A percentile compares a stretch with the other conserved stretches of the same genome.
phyloP scores from a whole-genome alignment of 2,329 filamentous ascomycete genomes.

The Sordariomycetes sp. region DNA sequence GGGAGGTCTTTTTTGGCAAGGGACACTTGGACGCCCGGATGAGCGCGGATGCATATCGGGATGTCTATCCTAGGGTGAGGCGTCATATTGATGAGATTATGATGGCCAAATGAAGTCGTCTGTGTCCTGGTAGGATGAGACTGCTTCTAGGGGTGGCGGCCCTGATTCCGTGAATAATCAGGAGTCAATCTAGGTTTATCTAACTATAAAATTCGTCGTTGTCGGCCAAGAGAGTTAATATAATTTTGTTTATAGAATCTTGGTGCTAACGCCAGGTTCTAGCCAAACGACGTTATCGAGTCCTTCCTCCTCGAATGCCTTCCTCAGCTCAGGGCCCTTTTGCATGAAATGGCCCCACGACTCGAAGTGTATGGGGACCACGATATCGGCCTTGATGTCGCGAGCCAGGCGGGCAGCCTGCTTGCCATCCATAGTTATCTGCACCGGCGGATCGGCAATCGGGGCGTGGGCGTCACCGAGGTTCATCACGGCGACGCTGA shows the following conservation, averaged over 20 bases:
- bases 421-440: slow-evolving; percentile 33
- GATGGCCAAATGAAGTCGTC: no score
- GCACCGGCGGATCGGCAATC: slow-evolving; percentile 12
- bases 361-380: slow-evolving; percentile 37
- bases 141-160: no score
- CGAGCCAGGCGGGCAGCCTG: slow-evolving; percentile 25
- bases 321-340: slow-evolving; percentile 15
- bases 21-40: no score
- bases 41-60: no score
- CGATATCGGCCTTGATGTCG: slow-evolving; percentile 24
- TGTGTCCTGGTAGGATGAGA: no score
- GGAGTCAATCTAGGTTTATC: no score
- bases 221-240: no score
- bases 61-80: no score
- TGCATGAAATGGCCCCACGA: slow-evolving; percentile 33
- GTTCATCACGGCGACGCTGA: slow-evolving; percentile 28
- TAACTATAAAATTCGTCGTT: no score
- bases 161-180: no score
- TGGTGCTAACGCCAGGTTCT: not conserved
- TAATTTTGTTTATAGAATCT: not conserved
- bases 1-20: no score
- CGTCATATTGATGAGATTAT: no score
- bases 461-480: slow-evolving; percentile 19
- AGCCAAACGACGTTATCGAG: slow-evolving; percentile 25
- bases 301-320: slow-evolving; percentile 21